Percentiles rank a stretch among this genome's conserved stretches.
phyloP scores from a whole-genome alignment of 2,329 filamentous ascomycete genomes.

The Scleromitrula shiraiana region DNA sequence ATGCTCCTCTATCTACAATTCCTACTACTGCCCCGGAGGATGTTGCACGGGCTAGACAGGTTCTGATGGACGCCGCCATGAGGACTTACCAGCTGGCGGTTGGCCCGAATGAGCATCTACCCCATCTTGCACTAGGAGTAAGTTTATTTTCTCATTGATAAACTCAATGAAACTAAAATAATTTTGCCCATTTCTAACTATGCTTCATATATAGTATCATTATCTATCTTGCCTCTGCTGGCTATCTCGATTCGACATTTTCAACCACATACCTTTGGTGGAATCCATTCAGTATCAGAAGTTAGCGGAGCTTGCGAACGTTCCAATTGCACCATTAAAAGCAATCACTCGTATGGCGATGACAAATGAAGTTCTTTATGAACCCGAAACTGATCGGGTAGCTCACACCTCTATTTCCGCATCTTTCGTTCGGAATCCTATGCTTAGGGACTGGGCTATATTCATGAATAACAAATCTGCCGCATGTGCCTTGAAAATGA shows the following conservation, averaged over 20 bases:
- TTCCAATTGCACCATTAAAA: conserved; percentile 20
- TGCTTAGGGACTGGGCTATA: conserved; percentile 27
- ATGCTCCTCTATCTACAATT: not conserved
- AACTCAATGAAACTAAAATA: not conserved
- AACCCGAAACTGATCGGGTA: conserved; percentile 26
- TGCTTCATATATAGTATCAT: conserved; percentile 4
- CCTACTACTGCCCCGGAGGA: not conserved
- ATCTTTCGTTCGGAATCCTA: conserved; percentile 21
- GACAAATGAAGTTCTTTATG: conserved; percentile 30
- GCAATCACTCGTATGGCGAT: conserved; percentile 33
- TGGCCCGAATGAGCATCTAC: not conserved
- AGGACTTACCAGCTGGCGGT: not conserved
- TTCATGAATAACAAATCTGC: conserved; percentile 28
- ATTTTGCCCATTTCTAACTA: not conserved
- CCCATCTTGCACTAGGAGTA: not conserved
- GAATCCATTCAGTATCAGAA: conserved; percentile 12
- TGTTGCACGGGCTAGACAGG: not conserved
- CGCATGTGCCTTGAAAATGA: conserved; percentile 21
- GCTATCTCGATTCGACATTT: conserved; percentile 14
- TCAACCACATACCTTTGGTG: conserved; percentile 12
- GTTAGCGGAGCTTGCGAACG: conserved; percentile 12
- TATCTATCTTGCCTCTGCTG: conserved; percentile 8
- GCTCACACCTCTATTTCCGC: conserved; percentile 31
- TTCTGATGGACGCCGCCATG: not conserved
- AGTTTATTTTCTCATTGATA: not conserved